Base-by-base conservation (phyloP, 2,329 filamentous ascomycete genomes). In the Phaeosphaeria sp. region DNA sequence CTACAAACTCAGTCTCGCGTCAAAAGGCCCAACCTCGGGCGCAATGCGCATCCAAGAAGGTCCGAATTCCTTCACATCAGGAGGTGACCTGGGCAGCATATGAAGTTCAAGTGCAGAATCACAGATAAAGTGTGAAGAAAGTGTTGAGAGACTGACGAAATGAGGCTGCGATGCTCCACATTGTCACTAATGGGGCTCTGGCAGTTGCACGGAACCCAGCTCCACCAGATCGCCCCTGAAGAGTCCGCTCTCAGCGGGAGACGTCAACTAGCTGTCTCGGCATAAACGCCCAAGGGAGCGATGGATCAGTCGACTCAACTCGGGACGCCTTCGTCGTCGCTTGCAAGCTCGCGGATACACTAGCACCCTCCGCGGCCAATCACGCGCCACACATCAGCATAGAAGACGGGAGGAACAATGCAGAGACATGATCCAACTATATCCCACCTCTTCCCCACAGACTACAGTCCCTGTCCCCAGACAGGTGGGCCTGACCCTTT, bases 281-380 rank as follows among this genome's bases (percentile, higher is more conserved):
- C 30, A 22, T 24, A 13, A 36, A 7, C 30, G 30, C 30, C 30
- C 30, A 7, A 36, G 6, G 30, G 30, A 36, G 30, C 30, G 3
- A 36, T 36, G 30, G 30, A 36, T 25, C 21, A 39, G 11, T 22
- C 30, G 25, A 42, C 30, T 22, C 21, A 9, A 24, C 9, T 25
- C 51, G 43, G 43, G 43, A 53, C 43, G 25, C 3, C 42, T 44
- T 44, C 42, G 18, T 15, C 42, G 5, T 21, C 42, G 42, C n/a
- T 22, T 21, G 21, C 18, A 22, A n/a, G 24, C 30, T 36, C 30
- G 30, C 33, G 53, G 30, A 46, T 24, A 25, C 39, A 27, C 48
- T 47, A 46, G 39, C 6, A 27, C 20, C 27, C 47, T 45, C 53
- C 40, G 53, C 48, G 33, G 22, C 53, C 53, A 51, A 55, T 55